These are phyloP conservation scores for Phalaenopsis equestris DNA, from an alignment of 106 monocot genomes.

Conservation along the genomic window DNA sequence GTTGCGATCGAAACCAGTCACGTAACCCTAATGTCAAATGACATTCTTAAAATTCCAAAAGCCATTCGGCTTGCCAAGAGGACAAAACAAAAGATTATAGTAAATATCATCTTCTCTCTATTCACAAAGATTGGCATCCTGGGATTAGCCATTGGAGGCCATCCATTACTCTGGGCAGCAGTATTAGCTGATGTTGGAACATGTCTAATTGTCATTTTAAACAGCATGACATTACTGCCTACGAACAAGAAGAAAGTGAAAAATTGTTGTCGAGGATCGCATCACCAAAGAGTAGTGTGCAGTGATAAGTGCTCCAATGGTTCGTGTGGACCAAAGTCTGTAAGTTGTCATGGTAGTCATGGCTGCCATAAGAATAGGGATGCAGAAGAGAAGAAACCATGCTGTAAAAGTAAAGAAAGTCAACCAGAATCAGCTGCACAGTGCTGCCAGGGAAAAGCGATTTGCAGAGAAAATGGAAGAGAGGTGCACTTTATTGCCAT, in stretches of 20 bases:
- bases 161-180: conserved; percentile 88
- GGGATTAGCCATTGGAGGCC: conserved; percentile 59
- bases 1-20: conserved; percentile 90
- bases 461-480: not conserved
- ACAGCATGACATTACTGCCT: conserved; percentile 64
- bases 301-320: no score
- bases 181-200: conserved; percentile 94
- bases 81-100: conserved; percentile 46
- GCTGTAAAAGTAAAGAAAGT: not conserved
- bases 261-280: conserved; percentile 32
- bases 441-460: conserved; percentile 8
- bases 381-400: not conserved
- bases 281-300: not conserved
- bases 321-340: no score
- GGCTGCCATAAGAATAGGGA: not conserved
- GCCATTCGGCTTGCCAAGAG: conserved; percentile 62
- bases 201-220: conserved; percentile 70
- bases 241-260: conserved; percentile 14
- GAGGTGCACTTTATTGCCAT: conserved; percentile 11
- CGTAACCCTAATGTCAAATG: conserved; percentile 90
- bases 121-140: conserved; percentile 53
- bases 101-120: conserved; percentile 66
- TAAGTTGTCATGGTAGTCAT: not conserved
- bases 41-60: conserved; percentile 64
- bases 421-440: conserved; percentile 3